phyloP scores from a whole-genome alignment of 306 rosid genomes.

The Cucurbita moschata region DNA sequence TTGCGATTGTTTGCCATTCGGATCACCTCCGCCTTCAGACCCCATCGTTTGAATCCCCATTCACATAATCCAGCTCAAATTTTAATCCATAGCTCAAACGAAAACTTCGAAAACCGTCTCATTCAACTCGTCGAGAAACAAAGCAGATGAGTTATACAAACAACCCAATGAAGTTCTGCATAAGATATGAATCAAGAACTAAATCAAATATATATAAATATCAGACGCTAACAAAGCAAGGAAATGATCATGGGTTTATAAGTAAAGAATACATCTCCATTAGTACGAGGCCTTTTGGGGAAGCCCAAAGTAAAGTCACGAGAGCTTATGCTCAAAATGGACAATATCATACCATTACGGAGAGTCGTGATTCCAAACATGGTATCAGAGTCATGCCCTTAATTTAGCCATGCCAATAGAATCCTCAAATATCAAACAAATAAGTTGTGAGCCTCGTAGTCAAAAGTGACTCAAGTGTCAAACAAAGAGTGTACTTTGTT shows the following conservation, averaged over 20 bases:
- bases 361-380: no score
- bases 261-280: background rate
- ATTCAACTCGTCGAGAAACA: background rate
- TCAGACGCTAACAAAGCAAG: background rate
- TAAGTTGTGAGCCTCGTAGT: no score
- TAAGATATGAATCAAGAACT: background rate
- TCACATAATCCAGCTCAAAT: slow-evolving; percentile 18
- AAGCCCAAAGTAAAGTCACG: no score
- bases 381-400: no score
- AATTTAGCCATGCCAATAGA: no score
- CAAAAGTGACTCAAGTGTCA: no score
- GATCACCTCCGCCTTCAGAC: slow-evolving; percentile 60
- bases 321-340: no score
- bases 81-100: slow-evolving; percentile 13
- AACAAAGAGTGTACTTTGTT: no score
- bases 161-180: background rate
- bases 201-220: background rate
- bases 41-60: slow-evolving; percentile 67
- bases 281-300: no score
- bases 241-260: background rate
- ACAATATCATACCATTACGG: no score
- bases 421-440: no score
- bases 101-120: slow-evolving; percentile 5
- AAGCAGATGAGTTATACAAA: background rate
- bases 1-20: slow-evolving; percentile 51